A percentile compares a stretch with the other conserved stretches of the same genome.
Conservation (phyloP, 176 grass and related monocot species). For the Zea mays region DNA sequence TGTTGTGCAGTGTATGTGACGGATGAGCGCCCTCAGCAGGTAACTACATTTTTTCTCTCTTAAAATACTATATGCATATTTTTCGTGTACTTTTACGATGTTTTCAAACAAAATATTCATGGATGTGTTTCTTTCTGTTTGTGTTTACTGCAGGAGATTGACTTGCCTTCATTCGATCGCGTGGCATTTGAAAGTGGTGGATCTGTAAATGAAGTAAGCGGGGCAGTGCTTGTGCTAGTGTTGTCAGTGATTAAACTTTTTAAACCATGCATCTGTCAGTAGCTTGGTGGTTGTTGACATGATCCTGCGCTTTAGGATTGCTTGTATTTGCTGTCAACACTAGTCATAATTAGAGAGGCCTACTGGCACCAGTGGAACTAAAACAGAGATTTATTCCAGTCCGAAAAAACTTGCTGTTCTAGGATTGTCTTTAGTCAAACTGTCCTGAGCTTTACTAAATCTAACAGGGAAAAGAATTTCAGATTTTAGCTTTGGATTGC, state of each 20-base stretch:
- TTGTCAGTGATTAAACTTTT: slow-evolving; percentile 13
- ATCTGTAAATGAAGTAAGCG: slow-evolving; percentile 30
- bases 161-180: slow-evolving; percentile 49
- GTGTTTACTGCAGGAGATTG: slow-evolving; percentile 49
- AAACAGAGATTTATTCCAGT: slow-evolving; percentile 17
- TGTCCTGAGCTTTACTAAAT: background rate
- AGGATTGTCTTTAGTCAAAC: background rate
- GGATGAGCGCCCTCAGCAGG: slow-evolving; percentile 78
- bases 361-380: slow-evolving; percentile 18
- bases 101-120: slow-evolving; percentile 10
- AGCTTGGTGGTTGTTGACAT: slow-evolving; percentile 20
- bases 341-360: slow-evolving; percentile 10
- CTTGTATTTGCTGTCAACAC: slow-evolving; percentile 4
- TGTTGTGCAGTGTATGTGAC: slow-evolving; percentile 78
- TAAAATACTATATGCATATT: background rate
- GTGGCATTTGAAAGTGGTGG: background rate
- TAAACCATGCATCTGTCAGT: background rate
- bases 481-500: slow-evolving; percentile 16
- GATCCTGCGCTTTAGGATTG: background rate
- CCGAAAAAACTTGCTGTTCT: background rate
- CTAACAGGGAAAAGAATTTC: background rate
- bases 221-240: background rate
- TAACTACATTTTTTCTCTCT: slow-evolving; percentile 32
- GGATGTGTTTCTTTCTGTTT: slow-evolving; percentile 19
- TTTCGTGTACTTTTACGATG: background rate